Base-by-base conservation (phyloP, 257 asterid species). In the Ligustrum vulgare region DNA sequence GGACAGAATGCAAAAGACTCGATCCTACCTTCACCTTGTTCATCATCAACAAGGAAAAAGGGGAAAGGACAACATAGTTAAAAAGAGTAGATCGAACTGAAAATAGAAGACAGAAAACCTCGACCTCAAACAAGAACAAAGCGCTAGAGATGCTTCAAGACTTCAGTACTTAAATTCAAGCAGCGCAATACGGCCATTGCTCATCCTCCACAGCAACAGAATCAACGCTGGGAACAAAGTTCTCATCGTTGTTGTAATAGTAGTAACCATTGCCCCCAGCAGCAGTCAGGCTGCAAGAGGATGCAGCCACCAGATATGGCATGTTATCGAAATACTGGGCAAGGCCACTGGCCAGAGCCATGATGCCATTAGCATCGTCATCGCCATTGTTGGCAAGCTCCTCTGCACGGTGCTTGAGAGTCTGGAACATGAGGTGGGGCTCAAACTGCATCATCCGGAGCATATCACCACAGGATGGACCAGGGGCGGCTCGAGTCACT, bases 371-470 rank as follows among this genome's bases (percentile, higher is more conserved):
- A 16, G 79, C 78, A 2, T 74, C 36, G 35, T 74, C 84, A 11
- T 74, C 82, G 0, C 68, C 56, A 9, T 71, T 77, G n/a, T 68
- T 79, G 41, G 77, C 58, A 8, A 72, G 83, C 35, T 86, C 92
- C 79, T 89, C 91, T 0, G 85, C 86, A 0, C 93, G 86, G 70
- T 78, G 92, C 86, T 84, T 89, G 69, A 91, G 88, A 0, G 84
- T 85, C 85, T 87, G 75, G 8, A 86, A 86, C 96, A 91, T 89
- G 72, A 84, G 71, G 84, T 84, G 88, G 8, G 96, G 96, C 79
- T 87, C 88, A 28, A 89, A 88, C 72, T 85, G 91, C 96, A 91
- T 86, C 58, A 73, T 77, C 71, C 88, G 85, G 68, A 91, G 96
- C 15, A 91, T 89, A 3, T 89, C 94, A 23, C 79, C 84, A 12